phyloP scores from a whole-genome alignment of 441 rosid species.

The Euphorbia corollata region DNA sequence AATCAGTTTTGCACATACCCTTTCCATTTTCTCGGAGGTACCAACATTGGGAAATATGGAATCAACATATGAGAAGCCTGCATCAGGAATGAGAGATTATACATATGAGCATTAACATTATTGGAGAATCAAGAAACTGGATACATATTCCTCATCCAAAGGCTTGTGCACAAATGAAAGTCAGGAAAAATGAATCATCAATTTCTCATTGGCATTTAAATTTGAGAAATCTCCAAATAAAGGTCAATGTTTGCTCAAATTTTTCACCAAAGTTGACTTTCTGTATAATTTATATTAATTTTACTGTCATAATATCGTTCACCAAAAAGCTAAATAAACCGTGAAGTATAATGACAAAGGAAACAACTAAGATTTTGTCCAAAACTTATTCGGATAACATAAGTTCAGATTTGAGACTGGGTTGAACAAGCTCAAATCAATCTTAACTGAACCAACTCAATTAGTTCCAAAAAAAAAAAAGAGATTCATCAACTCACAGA shows the following conservation, averaged over 20 bases:
- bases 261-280: neutral
- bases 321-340: neutral
- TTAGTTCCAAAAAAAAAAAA: slow-evolving; percentile 11
- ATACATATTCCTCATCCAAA: neutral
- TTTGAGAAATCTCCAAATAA: neutral
- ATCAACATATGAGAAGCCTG: slow-evolving; percentile 85
- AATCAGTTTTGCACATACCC: slow-evolving; percentile 44
- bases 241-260: neutral
- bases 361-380: neutral
- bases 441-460: slow-evolving; percentile 2
- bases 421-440: neutral
- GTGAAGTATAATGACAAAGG: neutral
- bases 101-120: slow-evolving; percentile 3
- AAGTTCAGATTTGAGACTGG: neutral
- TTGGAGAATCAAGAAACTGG: neutral
- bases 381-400: neutral
- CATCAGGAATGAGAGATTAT: slow-evolving; percentile 23
- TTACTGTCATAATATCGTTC: neutral
- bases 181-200: slow-evolving; percentile 1
- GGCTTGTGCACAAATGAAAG: slow-evolving; percentile 4
- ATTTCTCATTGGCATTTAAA: neutral
- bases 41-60: slow-evolving; percentile 86
- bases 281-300: neutral
- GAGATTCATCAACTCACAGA: slow-evolving; percentile 52
- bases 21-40: slow-evolving; percentile 91